A percentile compares a stretch with the other conserved stretches of the same genome.
phyloP scores from a whole-genome alignment of 2,329 filamentous ascomycete species.

The Zasmidium citrigriseum region DNA sequence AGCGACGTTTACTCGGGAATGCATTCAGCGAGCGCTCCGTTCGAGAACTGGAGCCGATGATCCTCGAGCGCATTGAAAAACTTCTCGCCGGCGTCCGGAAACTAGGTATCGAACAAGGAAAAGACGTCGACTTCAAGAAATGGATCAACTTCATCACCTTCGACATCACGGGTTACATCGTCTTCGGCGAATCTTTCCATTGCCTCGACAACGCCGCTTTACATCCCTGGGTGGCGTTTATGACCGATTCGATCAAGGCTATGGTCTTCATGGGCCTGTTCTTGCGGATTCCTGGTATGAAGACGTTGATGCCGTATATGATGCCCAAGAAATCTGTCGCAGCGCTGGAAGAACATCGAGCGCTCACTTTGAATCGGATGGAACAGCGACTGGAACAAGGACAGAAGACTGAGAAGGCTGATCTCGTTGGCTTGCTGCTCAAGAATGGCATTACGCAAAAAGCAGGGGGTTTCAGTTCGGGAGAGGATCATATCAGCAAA shows the following conservation, averaged over 20 bases:
- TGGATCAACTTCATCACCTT: conserved; percentile 4
- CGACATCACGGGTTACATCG: conserved; percentile 1
- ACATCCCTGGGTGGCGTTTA: background rate
- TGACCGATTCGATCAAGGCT: background rate
- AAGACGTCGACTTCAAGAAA: conserved; percentile 12
- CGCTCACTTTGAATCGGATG: background rate
- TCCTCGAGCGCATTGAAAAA: conserved; percentile 38
- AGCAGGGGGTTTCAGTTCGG: background rate
- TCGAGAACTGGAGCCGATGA: conserved; percentile 36
- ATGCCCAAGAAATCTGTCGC: background rate
- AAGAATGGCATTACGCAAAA: background rate
- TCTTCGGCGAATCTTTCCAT: conserved; percentile 1
- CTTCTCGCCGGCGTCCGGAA: conserved; percentile 34
- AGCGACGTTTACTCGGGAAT: background rate
- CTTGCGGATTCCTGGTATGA: background rate
- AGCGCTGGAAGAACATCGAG: background rate
- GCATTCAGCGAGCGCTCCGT: background rate
- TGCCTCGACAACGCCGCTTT: background rate
- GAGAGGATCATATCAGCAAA: background rate
- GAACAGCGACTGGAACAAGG: background rate
- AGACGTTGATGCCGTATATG: background rate
- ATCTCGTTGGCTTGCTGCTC: background rate
- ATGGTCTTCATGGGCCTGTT: background rate
- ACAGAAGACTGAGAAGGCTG: background rate
- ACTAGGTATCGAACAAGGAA: background rate